A percentile compares a stretch with the other conserved stretches of the same genome.
Evolutionary conservation across 805 yeast species (phyloP).

Genomic region (Starmerella floris): DNA sequence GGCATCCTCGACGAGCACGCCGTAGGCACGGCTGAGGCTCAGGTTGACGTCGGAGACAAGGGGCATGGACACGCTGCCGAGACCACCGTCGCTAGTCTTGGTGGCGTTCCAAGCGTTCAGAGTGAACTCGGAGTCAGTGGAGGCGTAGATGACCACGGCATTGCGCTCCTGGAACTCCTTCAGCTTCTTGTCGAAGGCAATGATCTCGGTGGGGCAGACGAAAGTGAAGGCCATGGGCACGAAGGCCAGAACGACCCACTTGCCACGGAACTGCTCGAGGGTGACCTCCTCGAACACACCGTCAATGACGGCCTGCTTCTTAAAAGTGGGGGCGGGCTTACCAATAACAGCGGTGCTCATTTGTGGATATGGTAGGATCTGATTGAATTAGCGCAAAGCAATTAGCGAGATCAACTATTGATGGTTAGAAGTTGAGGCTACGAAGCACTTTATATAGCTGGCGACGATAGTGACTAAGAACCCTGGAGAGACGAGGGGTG

Average conservation of each 20-base stretch:
- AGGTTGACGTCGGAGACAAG: slow-evolving; percentile 94
- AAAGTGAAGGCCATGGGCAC: slow-evolving; percentile 98
- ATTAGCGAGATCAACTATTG: background rate
- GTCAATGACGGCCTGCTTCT: slow-evolving; percentile 92
- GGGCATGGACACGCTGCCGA: slow-evolving; percentile 90
- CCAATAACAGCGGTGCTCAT: slow-evolving; percentile 61
- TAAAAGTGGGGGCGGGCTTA: slow-evolving; percentile 93
- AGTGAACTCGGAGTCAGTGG: slow-evolving; percentile 97
- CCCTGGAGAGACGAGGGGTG: too few species aligned
- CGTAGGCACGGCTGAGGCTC: slow-evolving; percentile 86
- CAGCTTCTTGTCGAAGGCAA: slow-evolving; percentile 94
- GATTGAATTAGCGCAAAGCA: background rate
- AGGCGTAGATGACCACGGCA: slow-evolving; percentile 83
- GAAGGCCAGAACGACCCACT: slow-evolving; percentile 94
- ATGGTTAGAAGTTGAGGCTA: background rate
- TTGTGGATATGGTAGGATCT: slow-evolving; percentile 25
- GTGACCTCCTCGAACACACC: slow-evolving; percentile 92
- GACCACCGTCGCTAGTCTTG: slow-evolving; percentile 94
- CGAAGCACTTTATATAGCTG: background rate
- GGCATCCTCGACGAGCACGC: slow-evolving; percentile 90
- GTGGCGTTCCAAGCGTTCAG: slow-evolving; percentile 96
- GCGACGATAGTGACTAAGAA: slow-evolving; percentile 9
- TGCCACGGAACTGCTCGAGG: slow-evolving; percentile 89
- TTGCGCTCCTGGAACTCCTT: slow-evolving; percentile 77
- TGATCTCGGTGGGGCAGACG: slow-evolving; percentile 98